phyloP scores from a whole-genome alignment of 2,329 filamentous ascomycete species.

The Ophiostoma sp. region DNA sequence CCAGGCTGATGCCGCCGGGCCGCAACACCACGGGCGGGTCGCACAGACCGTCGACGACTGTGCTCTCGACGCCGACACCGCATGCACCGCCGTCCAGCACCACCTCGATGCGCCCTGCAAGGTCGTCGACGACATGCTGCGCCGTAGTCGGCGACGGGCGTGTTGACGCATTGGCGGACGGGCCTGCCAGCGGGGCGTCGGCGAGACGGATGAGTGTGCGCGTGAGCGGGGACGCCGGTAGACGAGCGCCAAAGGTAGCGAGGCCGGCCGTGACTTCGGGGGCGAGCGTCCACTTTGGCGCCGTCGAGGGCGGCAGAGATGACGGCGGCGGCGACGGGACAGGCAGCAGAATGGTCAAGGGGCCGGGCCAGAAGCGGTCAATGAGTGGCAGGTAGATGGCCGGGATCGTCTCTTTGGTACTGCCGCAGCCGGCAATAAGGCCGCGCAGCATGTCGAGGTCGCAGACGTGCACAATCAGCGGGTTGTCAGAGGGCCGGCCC shows the following conservation, averaged over 20 bases:
- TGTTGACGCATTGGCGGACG: constrained; percentile 91
- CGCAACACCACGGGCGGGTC: constrained; percentile 74
- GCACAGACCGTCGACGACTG: constrained; percentile 86
- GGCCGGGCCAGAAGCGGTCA: constrained; percentile 85
- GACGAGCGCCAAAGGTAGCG: constrained; percentile 78
- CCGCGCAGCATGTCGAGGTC: constrained; percentile 70
- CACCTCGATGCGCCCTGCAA: constrained; percentile 73
- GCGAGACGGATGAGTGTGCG: constrained; percentile 77
- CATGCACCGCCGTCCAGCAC: constrained; percentile 88
- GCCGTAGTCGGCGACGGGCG: constrained; percentile 88
- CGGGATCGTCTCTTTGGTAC: constrained; percentile 50
- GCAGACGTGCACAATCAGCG: constrained; percentile 85
- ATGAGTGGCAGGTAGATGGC: constrained; percentile 74
- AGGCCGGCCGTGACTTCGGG: constrained; percentile 89
- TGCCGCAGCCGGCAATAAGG: constrained; percentile 43
- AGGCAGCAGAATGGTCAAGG: constrained; percentile 82
- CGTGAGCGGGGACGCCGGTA: constrained; percentile 81
- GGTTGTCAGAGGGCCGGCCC: constrained; percentile 86
- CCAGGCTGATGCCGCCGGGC: constrained; percentile 81
- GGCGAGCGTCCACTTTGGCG: constrained; percentile 49
- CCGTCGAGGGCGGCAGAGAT: constrained; percentile 37
- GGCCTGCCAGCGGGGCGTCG: constrained; percentile 76
- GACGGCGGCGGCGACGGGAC: constrained; percentile 49
- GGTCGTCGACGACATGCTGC: constrained; percentile 83
- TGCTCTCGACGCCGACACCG: constrained; percentile 88